Evolutionary conservation across 805 yeast species (phyloP).

Genomic region (Yamadazyma paraphyllophila): DNA sequence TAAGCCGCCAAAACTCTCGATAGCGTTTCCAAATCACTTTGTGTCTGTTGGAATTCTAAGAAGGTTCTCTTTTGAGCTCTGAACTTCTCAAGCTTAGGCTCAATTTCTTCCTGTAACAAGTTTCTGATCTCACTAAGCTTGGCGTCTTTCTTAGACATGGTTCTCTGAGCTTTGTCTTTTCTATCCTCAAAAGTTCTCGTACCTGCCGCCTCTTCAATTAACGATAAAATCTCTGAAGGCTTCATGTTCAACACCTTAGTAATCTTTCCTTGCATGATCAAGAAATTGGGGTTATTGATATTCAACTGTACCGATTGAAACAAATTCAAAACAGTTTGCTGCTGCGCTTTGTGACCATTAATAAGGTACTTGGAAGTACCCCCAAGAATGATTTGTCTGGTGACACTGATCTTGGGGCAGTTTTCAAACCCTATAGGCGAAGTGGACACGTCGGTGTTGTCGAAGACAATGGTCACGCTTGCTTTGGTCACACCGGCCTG

Average conservation of each 20-base stretch:
- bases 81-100: constrained; percentile 81
- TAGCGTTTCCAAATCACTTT: constrained; percentile 73
- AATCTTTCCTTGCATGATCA: constrained; percentile 98
- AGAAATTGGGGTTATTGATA: constrained; percentile 93
- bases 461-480: constrained; percentile 92
- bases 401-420: constrained; percentile 76
- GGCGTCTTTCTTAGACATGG: constrained; percentile 87
- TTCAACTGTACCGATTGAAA: constrained; percentile 95
- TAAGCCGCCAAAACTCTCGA: constrained; percentile 75
- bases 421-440: constrained; percentile 89
- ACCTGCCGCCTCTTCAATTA: constrained; percentile 98
- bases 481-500: constrained; percentile 98
- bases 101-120: constrained; percentile 80
- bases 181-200: constrained; percentile 94
- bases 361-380: constrained; percentile 90
- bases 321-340: constrained; percentile 82
- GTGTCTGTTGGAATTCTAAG: constrained; percentile 82
- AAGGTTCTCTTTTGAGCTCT: constrained; percentile 79
- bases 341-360: constrained; percentile 96
- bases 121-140: constrained; percentile 76
- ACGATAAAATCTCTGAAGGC: constrained; percentile 81
- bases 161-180: constrained; percentile 84
- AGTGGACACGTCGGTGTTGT: constrained; percentile 69
- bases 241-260: constrained; percentile 97
- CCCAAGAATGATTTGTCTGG: constrained; percentile 87